Evolutionary conservation across 2,329 filamentous ascomycete genomes (phyloP), one percentile per base, ranked within the genome.

Genomic region (Geosmithia morbida): DNA sequence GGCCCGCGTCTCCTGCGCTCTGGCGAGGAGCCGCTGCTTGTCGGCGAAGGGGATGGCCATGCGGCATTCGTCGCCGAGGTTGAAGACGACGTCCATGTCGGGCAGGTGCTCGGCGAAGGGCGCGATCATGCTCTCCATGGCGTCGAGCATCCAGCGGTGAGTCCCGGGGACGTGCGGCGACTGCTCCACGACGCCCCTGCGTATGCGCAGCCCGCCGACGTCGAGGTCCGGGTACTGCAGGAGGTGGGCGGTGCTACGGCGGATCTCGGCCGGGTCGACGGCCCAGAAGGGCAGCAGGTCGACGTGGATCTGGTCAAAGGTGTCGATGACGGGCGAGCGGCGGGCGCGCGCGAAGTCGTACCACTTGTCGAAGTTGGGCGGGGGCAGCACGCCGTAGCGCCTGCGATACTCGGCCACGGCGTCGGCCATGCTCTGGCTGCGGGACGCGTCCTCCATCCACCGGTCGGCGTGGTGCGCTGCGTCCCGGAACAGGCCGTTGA

Each of bases 311-410:
- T 80, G 83, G 54, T 85, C 82, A 54, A 84, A 92, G 56, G 85
- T 79, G 55, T 92, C 86, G 47, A 88, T 77, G 49, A 89, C 67
- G 48, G 77, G 70, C 0, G 86, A 83, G 20, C 72, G 61, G 43
- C 64, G 63, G 13, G 72, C 67, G 50, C 70, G 74, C 7, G 85
- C 84, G 57, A 85, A 88, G 33, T 82, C 72, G 57, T 81, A 89
- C 86, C 86, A 92, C 53, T 79, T 79, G 57, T 89, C 85, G 54
- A 90, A 92, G 51, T 83, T 74, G 2, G 79, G 83, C 13, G 86
- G 86, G 16, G 86, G 86, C 14, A 85, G 73, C 10, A 77, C 74
- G 55, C 84, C 51, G 50, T 72, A 62, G 6, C 68, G 63, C 29
- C 63, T 61, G 10, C 57, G 61, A 51, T 72, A 73, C 52, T 70